A percentile compares a stretch with the other conserved stretches of the same genome.
Conservation (phyloP, 2,329 filamentous ascomycete genomes). For the Epichloe baconii region DNA sequence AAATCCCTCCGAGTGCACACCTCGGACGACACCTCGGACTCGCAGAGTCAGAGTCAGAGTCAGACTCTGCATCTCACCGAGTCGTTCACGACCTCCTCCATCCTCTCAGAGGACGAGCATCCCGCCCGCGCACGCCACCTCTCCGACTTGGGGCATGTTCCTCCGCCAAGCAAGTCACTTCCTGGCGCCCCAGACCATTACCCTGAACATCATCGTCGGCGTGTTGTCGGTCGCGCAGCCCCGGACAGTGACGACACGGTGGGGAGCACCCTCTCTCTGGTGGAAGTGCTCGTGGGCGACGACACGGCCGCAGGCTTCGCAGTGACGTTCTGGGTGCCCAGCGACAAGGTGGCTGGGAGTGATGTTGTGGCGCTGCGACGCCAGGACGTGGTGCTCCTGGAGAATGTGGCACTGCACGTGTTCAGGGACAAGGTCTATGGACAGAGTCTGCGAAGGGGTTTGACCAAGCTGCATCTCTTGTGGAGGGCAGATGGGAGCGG, state of each 20-base stretch:
- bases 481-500: conserved; percentile 39
- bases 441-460: conserved; percentile 61
- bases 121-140: conserved; percentile 19
- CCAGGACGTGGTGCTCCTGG: conserved; percentile 67
- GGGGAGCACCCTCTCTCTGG: conserved; percentile 49
- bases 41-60: conserved; percentile 14
- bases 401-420: conserved; percentile 64
- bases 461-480: conserved; percentile 57
- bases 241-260: conserved; percentile 54
- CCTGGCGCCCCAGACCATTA: conserved; percentile 70
- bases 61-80: conserved; percentile 14
- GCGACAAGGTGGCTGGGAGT: conserved; percentile 18
- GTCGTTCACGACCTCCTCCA: conserved; percentile 13
- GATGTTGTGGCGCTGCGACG: conserved; percentile 38
- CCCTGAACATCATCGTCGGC: conserved; percentile 68
- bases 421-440: conserved; percentile 74
- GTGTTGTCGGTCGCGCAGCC: conserved; percentile 59
- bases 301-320: conserved; percentile 71
- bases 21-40: conserved; percentile 47
- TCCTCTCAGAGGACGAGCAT: conserved; percentile 7
- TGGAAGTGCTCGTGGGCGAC: conserved; percentile 74
- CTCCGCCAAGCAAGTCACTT: conserved; percentile 46
- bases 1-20: conserved; percentile 62
- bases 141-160: conserved; percentile 54
- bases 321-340: conserved; percentile 69